Base-by-base conservation (phyloP, 108 stramenopile species). In the Cylindrotheca fusiformis region DNA sequence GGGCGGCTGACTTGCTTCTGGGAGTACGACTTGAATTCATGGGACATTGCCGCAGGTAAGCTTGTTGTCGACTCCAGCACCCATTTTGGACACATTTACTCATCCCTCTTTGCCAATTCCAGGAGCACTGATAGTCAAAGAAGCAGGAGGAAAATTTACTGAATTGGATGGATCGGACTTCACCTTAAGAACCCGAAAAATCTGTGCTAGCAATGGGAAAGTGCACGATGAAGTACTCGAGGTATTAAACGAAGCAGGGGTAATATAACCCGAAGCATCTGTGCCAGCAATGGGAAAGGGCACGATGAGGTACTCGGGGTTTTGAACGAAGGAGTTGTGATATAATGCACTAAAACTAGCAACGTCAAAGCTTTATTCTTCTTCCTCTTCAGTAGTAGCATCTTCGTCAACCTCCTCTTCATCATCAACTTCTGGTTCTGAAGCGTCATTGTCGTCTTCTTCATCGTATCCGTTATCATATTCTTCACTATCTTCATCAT, bases 1-100 rank as follows among this genome's bases (percentile, higher is more conserved):
- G 72, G 77, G 1, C 77, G 86, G 55, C 70, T 92, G 48, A 80
- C 79, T 19, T 68, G 81, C n/a, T 92, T 88, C 57, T 79, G 87
- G 70, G 77, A 80, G 19, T 92, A 87, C 72, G 91, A 92, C 72
- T 76, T 92, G 70, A 85, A 80, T 58, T 81, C 72, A 4, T 92
- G 91, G 91, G 91, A 92, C 60, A 71, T 88, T 55, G 76, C 84
- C 19, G 91, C 91, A 19, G 87, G 91, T 1, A 41, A 10, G 36
- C 14, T n/a, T n/a, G n/a, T n/a, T n/a, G n/a, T n/a, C n/a, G n/a
- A n/a, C n/a, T n/a, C n/a, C n/a, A n/a, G n/a, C n/a, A n/a, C n/a
- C n/a, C n/a, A n/a, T n/a, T n/a, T n/a, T n/a, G n/a, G n/a, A n/a
- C n/a, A n/a, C n/a, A n/a, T n/a, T n/a, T n/a, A n/a, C n/a, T n/a